These are phyloP conservation scores for Trichosanthes truncata DNA, from an alignment of 306 rosid genomes.

Conservation along the genomic window DNA sequence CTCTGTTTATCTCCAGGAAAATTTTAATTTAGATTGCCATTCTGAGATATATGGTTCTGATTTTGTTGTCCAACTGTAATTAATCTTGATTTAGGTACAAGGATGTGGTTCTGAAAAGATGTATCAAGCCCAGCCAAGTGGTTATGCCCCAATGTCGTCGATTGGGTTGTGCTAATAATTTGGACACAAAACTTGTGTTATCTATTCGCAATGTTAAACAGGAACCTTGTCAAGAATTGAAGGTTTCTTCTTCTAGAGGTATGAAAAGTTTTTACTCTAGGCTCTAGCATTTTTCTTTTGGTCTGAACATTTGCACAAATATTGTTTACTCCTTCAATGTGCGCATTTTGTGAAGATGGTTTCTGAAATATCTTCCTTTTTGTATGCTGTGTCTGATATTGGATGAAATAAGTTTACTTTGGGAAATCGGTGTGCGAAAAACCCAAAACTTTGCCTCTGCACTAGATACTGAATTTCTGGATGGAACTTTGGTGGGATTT, in stretches of 20 bases:
- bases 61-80: background rate
- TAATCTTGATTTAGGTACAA: slow-evolving; percentile 18
- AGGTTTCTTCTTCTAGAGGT: slow-evolving; percentile 16
- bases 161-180: background rate
- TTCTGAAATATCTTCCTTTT: background rate
- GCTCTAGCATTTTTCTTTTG: background rate
- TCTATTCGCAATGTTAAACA: background rate
- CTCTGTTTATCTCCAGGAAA: background rate
- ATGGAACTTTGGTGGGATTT: background rate
- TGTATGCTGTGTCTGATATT: too few species aligned
- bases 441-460: background rate
- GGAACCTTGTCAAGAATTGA: background rate
- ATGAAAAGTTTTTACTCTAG: background rate
- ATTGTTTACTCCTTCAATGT: background rate
- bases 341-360: background rate
- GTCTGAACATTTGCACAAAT: background rate
- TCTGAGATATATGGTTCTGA: background rate
- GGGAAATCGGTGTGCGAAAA: background rate
- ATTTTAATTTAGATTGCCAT: background rate
- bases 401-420: background rate
- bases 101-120: slow-evolving; percentile 6
- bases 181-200: background rate
- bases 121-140: slow-evolving; percentile 2
- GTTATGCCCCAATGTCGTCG: background rate
- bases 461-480: background rate